Base-by-base conservation (phyloP, 345 rosid species). In the Dipteronia dyeriana region DNA sequence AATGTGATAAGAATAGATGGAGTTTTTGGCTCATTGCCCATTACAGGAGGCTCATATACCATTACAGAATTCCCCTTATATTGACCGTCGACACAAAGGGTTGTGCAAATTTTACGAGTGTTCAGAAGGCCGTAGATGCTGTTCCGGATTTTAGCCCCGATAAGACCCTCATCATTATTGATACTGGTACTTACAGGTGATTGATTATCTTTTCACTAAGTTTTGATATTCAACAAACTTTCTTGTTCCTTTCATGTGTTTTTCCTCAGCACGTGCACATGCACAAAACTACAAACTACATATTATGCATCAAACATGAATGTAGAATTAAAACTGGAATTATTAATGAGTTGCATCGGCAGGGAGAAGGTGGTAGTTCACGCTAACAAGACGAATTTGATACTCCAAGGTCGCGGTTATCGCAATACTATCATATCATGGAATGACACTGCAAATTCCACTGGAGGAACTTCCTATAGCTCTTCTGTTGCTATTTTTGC, bases 361-460 rank as follows among this genome's bases (percentile, higher is more conserved):
- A 94, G 98, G 87, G 98, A 94, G 82, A 94, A 94, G 84, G 94
- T 94, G 66, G 81, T 72, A 13, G 85, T 92, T 66, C 81, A 86
- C 66, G 83, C 76, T 68, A 89, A 80, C 86, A 94, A 92, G 82
- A 87, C 88, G 26, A 92, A 94, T 82, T 60, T 94, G 69, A 85
- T 91, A 79, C 39, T 94, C 25, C 90, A 88, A 88, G 97, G 98
- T 19, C 86, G 90, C 71, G 91, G 94, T 43, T 89, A 86, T 56
- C 77, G 82, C 51, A 88, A 81, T 78, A 93, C 97, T 38, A 84
- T 83, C 23, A 87, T 93, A 7, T 86, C 80, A 59, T 93, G 98
- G 98, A 90, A 92, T n/a, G 97, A 91, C 76, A 95, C 97, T 16
- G 91, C 97, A 0, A 88, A 90, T 79, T 93, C 98, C 10, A 73